phyloP scores from a whole-genome alignment of 2,329 filamentous ascomycete species.

The Microsporum ferrugineum region DNA sequence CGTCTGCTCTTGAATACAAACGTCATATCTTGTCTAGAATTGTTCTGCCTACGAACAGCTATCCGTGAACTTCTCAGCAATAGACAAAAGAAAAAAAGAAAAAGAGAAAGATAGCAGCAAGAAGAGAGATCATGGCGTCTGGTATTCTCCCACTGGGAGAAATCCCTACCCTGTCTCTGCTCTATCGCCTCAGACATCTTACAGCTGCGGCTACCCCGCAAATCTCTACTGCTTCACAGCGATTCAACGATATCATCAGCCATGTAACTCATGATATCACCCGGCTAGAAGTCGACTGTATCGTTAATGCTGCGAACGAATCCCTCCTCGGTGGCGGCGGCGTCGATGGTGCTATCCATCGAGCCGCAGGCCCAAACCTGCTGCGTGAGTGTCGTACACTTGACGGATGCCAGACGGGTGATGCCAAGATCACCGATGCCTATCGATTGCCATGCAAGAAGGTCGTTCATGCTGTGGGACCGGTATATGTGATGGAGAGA shows the following conservation, averaged over 20 bases:
- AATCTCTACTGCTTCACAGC: slow-evolving; percentile 34
- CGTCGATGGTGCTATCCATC: slow-evolving; percentile 79
- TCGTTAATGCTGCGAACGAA: slow-evolving; percentile 85
- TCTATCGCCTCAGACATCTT: slow-evolving; percentile 53
- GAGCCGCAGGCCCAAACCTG: slow-evolving; percentile 61
- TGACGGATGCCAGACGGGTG: slow-evolving; percentile 62
- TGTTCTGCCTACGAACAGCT: not conserved
- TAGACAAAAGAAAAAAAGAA: not conserved
- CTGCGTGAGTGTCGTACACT: slow-evolving; percentile 60
- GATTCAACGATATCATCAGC: slow-evolving; percentile 60
- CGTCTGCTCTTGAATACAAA: not conserved
- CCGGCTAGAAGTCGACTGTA: slow-evolving; percentile 61
- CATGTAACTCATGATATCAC: slow-evolving; percentile 73
- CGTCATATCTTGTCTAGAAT: not conserved
- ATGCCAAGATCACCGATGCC: slow-evolving; percentile 69
- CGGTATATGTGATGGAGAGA: slow-evolving; percentile 49
- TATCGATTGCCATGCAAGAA: slow-evolving; percentile 64
- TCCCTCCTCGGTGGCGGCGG: slow-evolving; percentile 77
- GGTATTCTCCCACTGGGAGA: not conserved
- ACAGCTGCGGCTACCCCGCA: slow-evolving; percentile 18
- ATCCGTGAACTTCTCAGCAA: too few species aligned
- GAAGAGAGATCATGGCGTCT: not conserved
- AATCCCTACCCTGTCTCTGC: slow-evolving; percentile 38
- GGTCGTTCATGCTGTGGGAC: slow-evolving; percentile 86
- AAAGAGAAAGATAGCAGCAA: not conserved